Base-by-base conservation (phyloP, 768 basidiomycete species). In the Lentinula boryana region DNA sequence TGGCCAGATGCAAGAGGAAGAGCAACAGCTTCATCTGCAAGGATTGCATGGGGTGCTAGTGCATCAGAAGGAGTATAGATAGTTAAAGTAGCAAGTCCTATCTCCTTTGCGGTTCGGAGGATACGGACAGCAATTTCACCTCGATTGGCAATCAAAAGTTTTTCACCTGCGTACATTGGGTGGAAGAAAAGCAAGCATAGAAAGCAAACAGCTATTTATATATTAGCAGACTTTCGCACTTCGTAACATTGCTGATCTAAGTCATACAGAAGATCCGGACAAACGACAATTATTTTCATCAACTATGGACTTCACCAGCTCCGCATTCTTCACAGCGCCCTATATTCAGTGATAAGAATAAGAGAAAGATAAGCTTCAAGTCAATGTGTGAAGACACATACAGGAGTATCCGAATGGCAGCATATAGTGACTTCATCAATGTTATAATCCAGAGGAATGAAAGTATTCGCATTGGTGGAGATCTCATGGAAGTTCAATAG, bases 51-150 rank as follows among this genome's bases (percentile, higher is more conserved):
- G 0, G 80, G 81, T 0, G 83, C 78, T 3, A 81, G 74, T 5
- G 84, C 73, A 63, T 89, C 87, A 0, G 83, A 80, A 9, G 78
- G 71, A 2, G 82, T 80, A 69, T 88, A 87, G 46, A 89, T 72
- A 2, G 84, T 76, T n/a, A 88, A 66, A 0, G 84, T 86, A 3
- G 65, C 68, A 27, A 90, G 66, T 1, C 77, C 80, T 3, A 87
- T 76, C 31, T 69, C 69, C 52, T 77, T 76, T 2, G 84, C 85
- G 0, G 86, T 83, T 55, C 76, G 79, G 27, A 88, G 72, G 64
- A 88, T 79, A 8, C 87, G 82, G 13, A 84, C 75, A 8, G 86
- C 87, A 56, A 89, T 89, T 69, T 90, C 88, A 44, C 87, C 88
- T 27, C 87, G 83, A 69, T 90, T 89, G 18, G 85, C 86, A 62